phyloP scores from a whole-genome alignment of 441 rosid species.

The Brassica balearica region DNA sequence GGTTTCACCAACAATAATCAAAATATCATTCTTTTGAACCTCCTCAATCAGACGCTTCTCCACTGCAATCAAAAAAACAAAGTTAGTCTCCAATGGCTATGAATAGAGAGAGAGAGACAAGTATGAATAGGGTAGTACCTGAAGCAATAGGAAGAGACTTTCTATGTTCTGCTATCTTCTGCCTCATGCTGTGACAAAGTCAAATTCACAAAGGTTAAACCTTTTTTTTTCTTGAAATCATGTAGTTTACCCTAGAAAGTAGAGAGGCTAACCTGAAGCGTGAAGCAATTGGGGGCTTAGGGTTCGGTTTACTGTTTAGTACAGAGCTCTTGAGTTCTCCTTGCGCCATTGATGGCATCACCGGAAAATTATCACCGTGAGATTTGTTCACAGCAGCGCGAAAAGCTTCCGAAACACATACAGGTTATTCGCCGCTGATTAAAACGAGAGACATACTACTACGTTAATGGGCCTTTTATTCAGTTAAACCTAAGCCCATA shows the following conservation, averaged over 20 bases:
- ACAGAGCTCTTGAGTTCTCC: constrained; percentile 38
- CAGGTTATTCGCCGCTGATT: no score
- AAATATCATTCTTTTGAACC: background rate
- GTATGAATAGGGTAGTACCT: background rate
- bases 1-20: background rate
- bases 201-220: no score
- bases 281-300: constrained; percentile 33
- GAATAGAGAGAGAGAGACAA: no score
- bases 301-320: constrained; percentile 35
- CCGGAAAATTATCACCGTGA: no score
- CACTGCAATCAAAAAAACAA: background rate
- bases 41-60: background rate
- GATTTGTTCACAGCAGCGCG: no score
- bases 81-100: background rate
- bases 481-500: no score
- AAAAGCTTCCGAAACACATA: no score
- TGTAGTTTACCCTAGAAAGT: background rate
- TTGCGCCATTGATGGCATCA: constrained; percentile 56
- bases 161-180: background rate
- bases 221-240: background rate
- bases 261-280: constrained; percentile 43
- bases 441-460: no score
- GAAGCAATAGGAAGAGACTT: background rate
- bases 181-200: background rate
- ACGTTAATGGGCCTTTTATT: no score